Evolutionary conservation across 1,139 yeast genomes (phyloP).

Genomic region (Saccharomyces hybrid): DNA sequence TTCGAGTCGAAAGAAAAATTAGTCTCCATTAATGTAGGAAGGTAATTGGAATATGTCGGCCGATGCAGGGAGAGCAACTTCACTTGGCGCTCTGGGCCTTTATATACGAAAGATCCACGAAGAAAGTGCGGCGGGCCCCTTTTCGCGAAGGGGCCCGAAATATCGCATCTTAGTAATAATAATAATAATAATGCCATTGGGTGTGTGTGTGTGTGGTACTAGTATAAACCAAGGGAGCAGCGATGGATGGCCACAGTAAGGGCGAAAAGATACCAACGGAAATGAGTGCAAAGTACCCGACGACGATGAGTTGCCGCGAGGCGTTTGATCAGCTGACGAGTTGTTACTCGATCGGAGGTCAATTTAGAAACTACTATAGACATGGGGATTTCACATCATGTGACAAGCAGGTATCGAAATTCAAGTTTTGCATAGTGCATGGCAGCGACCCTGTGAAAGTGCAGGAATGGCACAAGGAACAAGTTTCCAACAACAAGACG

Average conservation of each 20-base stretch:
- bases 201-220: background rate
- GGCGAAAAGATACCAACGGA: background rate
- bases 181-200: background rate
- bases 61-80: background rate
- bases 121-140: conserved; percentile 1
- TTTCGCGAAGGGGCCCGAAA: conserved; percentile 1
- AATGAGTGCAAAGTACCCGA: conserved; percentile 24
- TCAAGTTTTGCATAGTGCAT: conserved; percentile 71
- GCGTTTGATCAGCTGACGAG: conserved; percentile 80
- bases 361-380: conserved; percentile 70
- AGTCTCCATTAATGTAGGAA: background rate
- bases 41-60: background rate
- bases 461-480: conserved; percentile 62
- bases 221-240: background rate
- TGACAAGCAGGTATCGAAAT: conserved; percentile 58
- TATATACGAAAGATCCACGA: background rate
- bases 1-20: background rate
- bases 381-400: conserved; percentile 74
- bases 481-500: conserved; percentile 49
- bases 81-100: background rate
- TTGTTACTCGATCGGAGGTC: conserved; percentile 89
- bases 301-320: conserved; percentile 60
- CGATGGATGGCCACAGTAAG: background rate
- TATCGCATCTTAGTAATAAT: background rate
- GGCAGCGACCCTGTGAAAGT: conserved; percentile 45